Conservation (phyloP, 2,329 filamentous ascomycete species). For the Eurotiales sp. region DNA sequence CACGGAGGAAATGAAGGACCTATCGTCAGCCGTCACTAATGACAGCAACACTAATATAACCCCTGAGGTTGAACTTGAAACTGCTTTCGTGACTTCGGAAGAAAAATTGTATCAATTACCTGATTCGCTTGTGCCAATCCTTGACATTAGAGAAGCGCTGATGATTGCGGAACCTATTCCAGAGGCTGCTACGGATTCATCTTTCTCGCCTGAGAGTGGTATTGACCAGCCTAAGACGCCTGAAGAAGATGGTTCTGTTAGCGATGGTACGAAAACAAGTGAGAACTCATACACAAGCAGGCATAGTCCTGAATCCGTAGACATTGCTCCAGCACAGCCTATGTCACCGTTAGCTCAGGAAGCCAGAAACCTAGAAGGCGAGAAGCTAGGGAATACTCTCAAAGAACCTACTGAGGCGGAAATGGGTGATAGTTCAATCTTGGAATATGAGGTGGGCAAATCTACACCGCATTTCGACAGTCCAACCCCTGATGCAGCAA, state of each 20-base stretch:
- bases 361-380: background rate
- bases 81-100: background rate
- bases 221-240: no score
- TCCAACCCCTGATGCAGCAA: background rate
- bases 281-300: background rate
- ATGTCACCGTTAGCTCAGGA: background rate
- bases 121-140: background rate
- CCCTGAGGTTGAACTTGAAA: background rate
- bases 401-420: background rate
- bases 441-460: background rate
- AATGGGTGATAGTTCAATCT: conserved; percentile 13
- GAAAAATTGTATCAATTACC: background rate
- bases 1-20: background rate
- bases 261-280: background rate
- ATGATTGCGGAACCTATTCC: background rate
- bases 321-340: background rate
- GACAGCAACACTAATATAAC: background rate
- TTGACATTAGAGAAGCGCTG: background rate
- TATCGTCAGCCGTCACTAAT: background rate
- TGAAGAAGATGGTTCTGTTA: background rate
- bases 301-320: background rate
- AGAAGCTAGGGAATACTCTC: background rate
- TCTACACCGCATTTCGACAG: conserved; percentile 1
- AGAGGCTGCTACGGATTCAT: background rate
- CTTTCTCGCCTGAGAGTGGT: background rate